Evolutionary conservation across 1,284 basidiomycete genomes (phyloP).

Genomic region (Phellopilus nigrolimitatus): DNA sequence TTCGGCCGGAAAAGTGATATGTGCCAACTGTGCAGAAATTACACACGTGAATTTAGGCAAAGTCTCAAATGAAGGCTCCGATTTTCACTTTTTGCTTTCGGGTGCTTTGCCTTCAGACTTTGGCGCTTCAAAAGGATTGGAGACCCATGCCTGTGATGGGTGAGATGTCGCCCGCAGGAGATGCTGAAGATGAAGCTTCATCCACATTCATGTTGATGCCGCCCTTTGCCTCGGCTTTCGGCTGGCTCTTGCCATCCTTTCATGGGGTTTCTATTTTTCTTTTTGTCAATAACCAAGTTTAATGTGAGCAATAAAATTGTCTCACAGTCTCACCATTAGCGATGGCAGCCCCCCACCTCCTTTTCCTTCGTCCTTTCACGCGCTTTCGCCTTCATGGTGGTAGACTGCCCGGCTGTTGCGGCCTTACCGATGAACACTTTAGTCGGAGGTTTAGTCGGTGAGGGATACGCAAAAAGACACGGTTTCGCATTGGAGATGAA

Average conservation of each 20-base stretch:
- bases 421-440: too few species aligned
- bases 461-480: too few species aligned
- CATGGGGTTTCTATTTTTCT: slow-evolving; percentile 57
- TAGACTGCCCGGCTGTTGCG: too few species aligned
- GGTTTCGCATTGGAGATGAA: too few species aligned
- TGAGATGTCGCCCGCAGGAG: slow-evolving; percentile 50
- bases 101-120: too few species aligned
- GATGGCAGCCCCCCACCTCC: slow-evolving; percentile 72
- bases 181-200: too few species aligned
- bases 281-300: background rate
- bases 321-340: slow-evolving; percentile 62
- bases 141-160: slow-evolving; percentile 49
- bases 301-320: slow-evolving; percentile 18
- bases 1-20: too few species aligned
- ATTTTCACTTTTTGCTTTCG: slow-evolving; percentile 47
- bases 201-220: slow-evolving; percentile 74
- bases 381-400: too few species aligned
- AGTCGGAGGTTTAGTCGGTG: too few species aligned
- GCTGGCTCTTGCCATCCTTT: slow-evolving; percentile 51
- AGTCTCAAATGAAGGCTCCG: slow-evolving; percentile 73
- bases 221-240: slow-evolving; percentile 49
- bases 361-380: slow-evolving; percentile 50
- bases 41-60: slow-evolving; percentile 90
- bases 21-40: slow-evolving; percentile 82
- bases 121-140: slow-evolving; percentile 40